Evolutionary conservation across 768 basidiomycete species (phyloP).

Genomic region (Sporobolomyces pararoseus): DNA sequence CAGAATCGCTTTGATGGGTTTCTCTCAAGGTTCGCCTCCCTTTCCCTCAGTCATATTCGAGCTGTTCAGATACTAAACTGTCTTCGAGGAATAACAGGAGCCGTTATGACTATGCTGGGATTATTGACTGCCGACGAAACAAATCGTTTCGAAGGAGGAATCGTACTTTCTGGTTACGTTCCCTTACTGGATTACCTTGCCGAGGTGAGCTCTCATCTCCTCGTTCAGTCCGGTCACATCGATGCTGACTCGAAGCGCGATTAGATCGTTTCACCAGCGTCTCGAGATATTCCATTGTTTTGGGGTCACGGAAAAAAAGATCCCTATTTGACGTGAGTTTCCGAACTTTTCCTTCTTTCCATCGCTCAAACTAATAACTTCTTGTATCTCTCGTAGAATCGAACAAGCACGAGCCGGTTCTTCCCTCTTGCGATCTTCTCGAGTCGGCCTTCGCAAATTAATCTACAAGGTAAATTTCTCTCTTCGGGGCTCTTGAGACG

Average conservation of each 20-base stretch:
- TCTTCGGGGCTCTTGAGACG: not conserved
- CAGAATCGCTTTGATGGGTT: constrained; percentile 28
- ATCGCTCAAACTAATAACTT: not conserved
- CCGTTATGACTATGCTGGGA: constrained; percentile 28
- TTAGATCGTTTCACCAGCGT: not conserved
- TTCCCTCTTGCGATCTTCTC: not conserved
- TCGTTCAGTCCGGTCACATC: not conserved
- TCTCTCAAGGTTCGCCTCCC: constrained; percentile 29
- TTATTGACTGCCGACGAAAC: not conserved
- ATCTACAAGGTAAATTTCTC: not conserved
- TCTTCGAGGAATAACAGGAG: constrained; percentile 6
- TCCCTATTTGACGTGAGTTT: constrained; percentile 7
- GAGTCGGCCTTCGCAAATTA: constrained; percentile 9
- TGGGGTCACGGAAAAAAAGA: constrained; percentile 33
- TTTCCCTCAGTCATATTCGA: too few species aligned
- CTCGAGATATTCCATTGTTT: constrained; percentile 15
- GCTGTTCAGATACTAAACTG: not conserved
- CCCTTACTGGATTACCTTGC: not conserved
- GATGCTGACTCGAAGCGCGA: not conserved
- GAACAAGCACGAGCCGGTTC: constrained; percentile 7
- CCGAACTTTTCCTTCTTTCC: too few species aligned
- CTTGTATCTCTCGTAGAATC: not conserved
- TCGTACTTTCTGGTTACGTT: constrained; percentile 30
- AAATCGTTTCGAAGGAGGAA: constrained; percentile 17
- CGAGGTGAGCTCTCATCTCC: not conserved